phyloP scores from a whole-genome alignment of 1,284 basidiomycete species.

The Fomitopsis palustris region DNA sequence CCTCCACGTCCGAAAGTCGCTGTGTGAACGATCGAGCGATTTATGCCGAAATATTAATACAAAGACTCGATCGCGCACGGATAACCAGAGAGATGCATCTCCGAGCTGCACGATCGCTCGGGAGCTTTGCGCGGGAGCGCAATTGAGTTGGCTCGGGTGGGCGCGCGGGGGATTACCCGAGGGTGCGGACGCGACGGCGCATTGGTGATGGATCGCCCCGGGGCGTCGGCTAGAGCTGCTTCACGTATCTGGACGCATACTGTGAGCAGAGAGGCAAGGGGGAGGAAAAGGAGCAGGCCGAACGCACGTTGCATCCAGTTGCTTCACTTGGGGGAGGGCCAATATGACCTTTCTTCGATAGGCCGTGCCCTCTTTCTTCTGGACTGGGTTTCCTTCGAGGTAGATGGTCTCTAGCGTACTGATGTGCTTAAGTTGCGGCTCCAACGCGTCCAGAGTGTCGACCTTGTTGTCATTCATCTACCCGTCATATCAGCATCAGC shows the following conservation, averaged over 20 bases:
- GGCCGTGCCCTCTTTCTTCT: slow-evolving; percentile 69
- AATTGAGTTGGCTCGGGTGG: not conserved
- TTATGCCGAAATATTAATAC: not conserved
- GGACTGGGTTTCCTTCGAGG: slow-evolving; percentile 92
- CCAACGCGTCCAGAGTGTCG: slow-evolving; percentile 62
- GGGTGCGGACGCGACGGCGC: not conserved
- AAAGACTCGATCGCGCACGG: not conserved
- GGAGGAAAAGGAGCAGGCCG: not conserved
- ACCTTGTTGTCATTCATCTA: slow-evolving; percentile 91
- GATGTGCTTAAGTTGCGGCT: slow-evolving; percentile 70
- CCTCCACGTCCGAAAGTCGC: not conserved
- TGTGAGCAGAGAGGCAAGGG: not conserved
- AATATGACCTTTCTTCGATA: slow-evolving; percentile 92
- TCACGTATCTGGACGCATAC: slow-evolving; percentile 2
- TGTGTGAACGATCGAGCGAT: not conserved
- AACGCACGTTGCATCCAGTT: slow-evolving; percentile 93
- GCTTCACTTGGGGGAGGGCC: slow-evolving; percentile 83
- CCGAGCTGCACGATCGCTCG: not conserved
- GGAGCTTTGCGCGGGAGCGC: not conserved
- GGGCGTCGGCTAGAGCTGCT: not conserved
- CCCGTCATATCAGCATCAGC: not conserved
- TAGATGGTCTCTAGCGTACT: slow-evolving; percentile 84
- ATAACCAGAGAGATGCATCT: not conserved
- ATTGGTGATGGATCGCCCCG: not conserved
- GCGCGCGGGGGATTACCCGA: not conserved